Conservation (phyloP, 202 grass and related monocot species). For the Zizania palustris region DNA sequence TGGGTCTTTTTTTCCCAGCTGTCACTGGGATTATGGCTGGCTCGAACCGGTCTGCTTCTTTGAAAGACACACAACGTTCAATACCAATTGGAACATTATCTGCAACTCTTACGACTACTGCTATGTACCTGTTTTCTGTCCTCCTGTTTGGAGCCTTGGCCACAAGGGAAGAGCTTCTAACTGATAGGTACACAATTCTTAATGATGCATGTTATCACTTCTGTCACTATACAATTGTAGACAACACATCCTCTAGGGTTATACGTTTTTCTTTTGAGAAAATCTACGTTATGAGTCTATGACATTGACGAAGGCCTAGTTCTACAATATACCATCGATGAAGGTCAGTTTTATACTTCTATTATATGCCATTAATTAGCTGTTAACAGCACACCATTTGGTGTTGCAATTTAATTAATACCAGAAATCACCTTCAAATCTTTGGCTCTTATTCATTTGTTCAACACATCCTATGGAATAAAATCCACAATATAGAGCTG, state of each 20-base stretch:
- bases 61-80: constrained; percentile 97
- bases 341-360: no score
- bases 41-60: constrained; percentile 90
- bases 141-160: constrained; percentile 90
- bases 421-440: no score
- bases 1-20: constrained; percentile 97
- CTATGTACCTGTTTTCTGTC: constrained; percentile 87
- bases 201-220: constrained; percentile 13
- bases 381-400: no score
- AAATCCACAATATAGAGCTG: no score
- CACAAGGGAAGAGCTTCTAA: constrained; percentile 91
- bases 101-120: constrained; percentile 83
- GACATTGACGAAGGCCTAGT: no score
- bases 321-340: no score
- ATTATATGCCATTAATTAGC: no score
- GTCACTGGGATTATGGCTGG: constrained; percentile 99
- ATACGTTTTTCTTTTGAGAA: neutral
- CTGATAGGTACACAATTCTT: constrained; percentile 65
- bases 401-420: no score
- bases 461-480: no score
- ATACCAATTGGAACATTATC: constrained; percentile 92
- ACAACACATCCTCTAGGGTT: constrained; percentile 5
- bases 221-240: neutral
- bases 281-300: no score
- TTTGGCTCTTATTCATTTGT: no score